phyloP scores from a whole-genome alignment of 2,329 filamentous ascomycete species.

The Lachnellula willkommii region DNA sequence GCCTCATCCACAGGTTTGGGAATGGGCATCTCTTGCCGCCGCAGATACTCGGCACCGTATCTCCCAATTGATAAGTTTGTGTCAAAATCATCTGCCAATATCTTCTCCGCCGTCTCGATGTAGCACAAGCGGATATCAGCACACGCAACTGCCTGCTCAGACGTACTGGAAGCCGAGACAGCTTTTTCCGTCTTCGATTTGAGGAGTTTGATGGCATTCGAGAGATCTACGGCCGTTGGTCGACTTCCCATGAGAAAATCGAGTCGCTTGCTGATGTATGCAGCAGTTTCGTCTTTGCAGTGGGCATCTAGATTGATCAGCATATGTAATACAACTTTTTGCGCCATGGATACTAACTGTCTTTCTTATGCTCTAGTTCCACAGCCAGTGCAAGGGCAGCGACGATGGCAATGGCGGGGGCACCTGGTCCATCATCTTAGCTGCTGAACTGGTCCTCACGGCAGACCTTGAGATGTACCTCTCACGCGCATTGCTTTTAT shows the following conservation, averaged over 20 bases:
- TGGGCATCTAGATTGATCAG: conserved; percentile 12
- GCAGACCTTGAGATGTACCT: conserved; percentile 35
- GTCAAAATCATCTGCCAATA: conserved; percentile 78
- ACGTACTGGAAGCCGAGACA: conserved; percentile 33
- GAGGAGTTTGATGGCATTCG: conserved; percentile 80
- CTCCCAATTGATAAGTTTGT: conserved; percentile 85
- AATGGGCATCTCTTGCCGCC: conserved; percentile 28
- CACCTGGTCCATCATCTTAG: conserved; percentile 45
- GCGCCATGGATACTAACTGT: conserved; percentile 32
- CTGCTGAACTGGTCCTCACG: neutral
- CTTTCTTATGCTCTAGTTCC: conserved; percentile 60
- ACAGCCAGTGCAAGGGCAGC: conserved; percentile 83
- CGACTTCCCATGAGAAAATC: conserved; percentile 84
- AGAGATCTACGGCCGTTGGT: conserved; percentile 91
- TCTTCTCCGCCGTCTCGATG: conserved; percentile 74
- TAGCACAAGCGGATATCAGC: conserved; percentile 62
- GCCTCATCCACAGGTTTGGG: conserved; percentile 13
- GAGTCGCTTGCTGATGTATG: conserved; percentile 69
- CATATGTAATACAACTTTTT: neutral
- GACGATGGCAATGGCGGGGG: conserved; percentile 97
- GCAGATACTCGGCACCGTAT: conserved; percentile 78
- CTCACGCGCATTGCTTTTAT: conserved; percentile 76
- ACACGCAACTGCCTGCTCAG: conserved; percentile 19
- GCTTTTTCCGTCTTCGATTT: conserved; percentile 55
- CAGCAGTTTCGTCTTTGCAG: conserved; percentile 51